Conservation (phyloP, 345 rosid genomes). For the Lepidium didymum region DNA sequence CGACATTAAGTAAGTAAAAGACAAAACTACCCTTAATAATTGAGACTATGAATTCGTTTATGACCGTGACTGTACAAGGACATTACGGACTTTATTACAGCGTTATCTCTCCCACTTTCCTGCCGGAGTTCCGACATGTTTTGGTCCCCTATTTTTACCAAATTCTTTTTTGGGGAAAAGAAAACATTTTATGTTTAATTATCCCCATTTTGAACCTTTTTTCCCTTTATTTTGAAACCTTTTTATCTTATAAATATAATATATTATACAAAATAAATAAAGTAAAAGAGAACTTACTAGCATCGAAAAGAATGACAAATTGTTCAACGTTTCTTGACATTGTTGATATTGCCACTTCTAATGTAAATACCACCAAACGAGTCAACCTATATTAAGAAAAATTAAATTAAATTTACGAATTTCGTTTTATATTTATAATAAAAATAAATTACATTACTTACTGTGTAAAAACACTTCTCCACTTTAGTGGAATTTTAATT, state of each 20-base stretch:
- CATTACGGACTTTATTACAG: conserved; percentile 18
- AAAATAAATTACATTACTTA: conserved; percentile 27
- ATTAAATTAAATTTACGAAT: background rate
- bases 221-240: no score
- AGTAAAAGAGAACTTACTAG: conserved; percentile 49
- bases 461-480: no score
- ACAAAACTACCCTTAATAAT: conserved; percentile 47
- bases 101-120: conserved; percentile 25
- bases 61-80: conserved; percentile 25
- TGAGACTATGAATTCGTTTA: background rate
- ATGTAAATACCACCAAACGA: conserved; percentile 82
- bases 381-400: conserved; percentile 42
- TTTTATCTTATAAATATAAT: no score
- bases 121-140: conserved; percentile 31
- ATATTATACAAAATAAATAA: background rate
- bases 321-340: conserved; percentile 79
- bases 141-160: conserved; percentile 18
- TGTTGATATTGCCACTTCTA: conserved; percentile 84
- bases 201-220: no score
- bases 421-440: background rate
- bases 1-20: conserved; percentile 28
- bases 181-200: background rate
- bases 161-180: background rate
- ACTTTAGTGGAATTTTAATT: no score
- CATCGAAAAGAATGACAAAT: conserved; percentile 85